Evolutionary conservation across 176 grass and related monocot species (phyloP).

Genomic region (Chloris gayana): DNA sequence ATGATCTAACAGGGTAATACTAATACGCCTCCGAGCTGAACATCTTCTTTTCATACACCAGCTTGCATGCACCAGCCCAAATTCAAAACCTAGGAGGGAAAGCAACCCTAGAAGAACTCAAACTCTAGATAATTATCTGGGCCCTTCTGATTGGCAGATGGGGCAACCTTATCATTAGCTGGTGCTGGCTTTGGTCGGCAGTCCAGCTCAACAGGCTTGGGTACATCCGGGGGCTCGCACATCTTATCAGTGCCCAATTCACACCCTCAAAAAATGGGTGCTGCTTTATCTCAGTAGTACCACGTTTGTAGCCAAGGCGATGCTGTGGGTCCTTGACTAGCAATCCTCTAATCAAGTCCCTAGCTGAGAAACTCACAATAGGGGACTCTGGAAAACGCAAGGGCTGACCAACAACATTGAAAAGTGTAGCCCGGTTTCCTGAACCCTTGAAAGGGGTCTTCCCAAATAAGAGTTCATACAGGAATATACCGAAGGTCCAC

Average conservation of each 20-base stretch:
- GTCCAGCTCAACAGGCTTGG: constrained; percentile 62
- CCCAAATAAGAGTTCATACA: constrained; percentile 77
- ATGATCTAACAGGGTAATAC: constrained; percentile 22
- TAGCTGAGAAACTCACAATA: constrained; percentile 65
- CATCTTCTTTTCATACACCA: constrained; percentile 46
- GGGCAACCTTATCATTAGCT: constrained; percentile 42
- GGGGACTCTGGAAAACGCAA: constrained; percentile 69
- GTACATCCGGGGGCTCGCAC: constrained; percentile 70
- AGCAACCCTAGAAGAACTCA: constrained; percentile 71
- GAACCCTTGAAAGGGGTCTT: constrained; percentile 86
- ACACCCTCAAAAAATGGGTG: constrained; percentile 80
- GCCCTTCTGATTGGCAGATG: constrained; percentile 46
- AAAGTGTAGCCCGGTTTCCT: constrained; percentile 77
- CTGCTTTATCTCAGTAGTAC: constrained; percentile 76
- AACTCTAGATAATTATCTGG: constrained; percentile 75
- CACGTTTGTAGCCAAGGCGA: constrained; percentile 71
- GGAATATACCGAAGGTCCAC: constrained; percentile 87
- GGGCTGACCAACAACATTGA: constrained; percentile 78
- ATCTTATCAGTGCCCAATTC: constrained; percentile 79
- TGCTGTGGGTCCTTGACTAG: constrained; percentile 79
- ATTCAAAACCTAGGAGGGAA: constrained; percentile 21
- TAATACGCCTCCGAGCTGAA: constrained; percentile 2
- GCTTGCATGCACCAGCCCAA: constrained; percentile 39
- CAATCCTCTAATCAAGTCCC: constrained; percentile 77
- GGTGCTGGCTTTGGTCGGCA: constrained; percentile 46